Evolutionary conservation across 176 grass and related monocot species (phyloP), one percentile per base, ranked within the genome.

Genomic region (Ensete glaucum): DNA sequence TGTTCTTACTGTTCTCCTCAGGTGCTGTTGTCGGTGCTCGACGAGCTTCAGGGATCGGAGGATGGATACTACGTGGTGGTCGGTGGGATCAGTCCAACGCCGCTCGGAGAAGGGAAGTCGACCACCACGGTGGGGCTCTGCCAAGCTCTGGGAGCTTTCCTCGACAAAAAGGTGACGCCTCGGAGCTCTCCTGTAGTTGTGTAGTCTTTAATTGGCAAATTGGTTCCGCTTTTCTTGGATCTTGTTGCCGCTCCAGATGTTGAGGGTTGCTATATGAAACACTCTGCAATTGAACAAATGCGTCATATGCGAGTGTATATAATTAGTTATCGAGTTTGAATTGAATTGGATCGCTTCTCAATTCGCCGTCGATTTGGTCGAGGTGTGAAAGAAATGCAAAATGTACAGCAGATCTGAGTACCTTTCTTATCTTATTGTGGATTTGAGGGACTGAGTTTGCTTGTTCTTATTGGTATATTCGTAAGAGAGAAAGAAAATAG

Each of bases 61-160:
- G 90, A 99, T 19, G 88, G 91, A 60, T 91, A 91, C 82, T 99
- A 99, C 69, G 95, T 99, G 65, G 95, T 94, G 14, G 90, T 99
- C 8, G 90, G 90, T 51, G 95, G 95, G 52, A 94, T 99, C 68
- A 99, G 88, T 49, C 90, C 95, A 59, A 94, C 90, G 58, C 90
- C 95, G 17, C 95, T 99, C 11, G 88, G 95, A 60, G 90, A 99
- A 86, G 95, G 95, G 52, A 94, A 94, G 73, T 99, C 90, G 20
- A 99, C 90, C 9, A 94, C 95, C 55, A 94, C 95, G 10, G 90
- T 99, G 19, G 88, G 90, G 2, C 81, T 99, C 23, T 99, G 95
- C 84, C 95, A 99, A 76, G 90, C 90, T 22, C 78, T 99, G 43
- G 90, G 95, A 16, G 90, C 88, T 13, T 99, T 99, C 77, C 90